Conservation (phyloP, 108 stramenopile genomes). For the Parietichytrium sp. region DNA sequence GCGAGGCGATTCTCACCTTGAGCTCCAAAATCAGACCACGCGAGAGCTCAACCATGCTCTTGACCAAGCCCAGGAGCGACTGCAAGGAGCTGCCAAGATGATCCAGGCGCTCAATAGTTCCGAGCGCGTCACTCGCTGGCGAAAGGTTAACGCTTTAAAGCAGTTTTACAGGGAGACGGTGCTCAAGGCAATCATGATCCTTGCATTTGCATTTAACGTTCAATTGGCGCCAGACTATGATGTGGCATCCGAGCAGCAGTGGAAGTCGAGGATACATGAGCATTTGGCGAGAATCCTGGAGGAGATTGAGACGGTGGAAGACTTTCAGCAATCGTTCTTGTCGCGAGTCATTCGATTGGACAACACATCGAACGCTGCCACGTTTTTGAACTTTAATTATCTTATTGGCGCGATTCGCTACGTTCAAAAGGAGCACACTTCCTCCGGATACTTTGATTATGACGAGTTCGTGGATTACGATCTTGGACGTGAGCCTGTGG, state of each 20-base stretch:
- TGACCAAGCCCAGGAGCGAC: background rate
- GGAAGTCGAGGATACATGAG: background rate
- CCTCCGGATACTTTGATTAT: background rate
- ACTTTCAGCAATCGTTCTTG: background rate
- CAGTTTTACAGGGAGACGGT: background rate
- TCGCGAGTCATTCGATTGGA: background rate
- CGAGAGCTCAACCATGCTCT: background rate
- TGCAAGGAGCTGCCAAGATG: background rate
- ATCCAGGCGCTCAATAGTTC: background rate
- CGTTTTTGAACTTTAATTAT: background rate
- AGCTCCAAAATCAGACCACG: background rate
- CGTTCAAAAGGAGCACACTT: background rate
- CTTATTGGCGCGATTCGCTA: background rate
- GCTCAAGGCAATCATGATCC: background rate
- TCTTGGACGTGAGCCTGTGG: background rate
- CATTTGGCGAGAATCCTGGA: background rate
- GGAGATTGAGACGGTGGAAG: background rate
- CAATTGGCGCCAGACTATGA: conserved; percentile 9
- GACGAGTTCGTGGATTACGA: no score
- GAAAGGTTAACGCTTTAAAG: background rate
- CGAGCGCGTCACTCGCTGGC: conserved; percentile 7
- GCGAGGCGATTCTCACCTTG: no score
- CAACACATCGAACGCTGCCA: background rate
- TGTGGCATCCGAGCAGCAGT: background rate
- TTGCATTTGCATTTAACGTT: background rate